phyloP scores from a whole-genome alignment of 2,329 filamentous ascomycete genomes.

The Botrytis porri region DNA sequence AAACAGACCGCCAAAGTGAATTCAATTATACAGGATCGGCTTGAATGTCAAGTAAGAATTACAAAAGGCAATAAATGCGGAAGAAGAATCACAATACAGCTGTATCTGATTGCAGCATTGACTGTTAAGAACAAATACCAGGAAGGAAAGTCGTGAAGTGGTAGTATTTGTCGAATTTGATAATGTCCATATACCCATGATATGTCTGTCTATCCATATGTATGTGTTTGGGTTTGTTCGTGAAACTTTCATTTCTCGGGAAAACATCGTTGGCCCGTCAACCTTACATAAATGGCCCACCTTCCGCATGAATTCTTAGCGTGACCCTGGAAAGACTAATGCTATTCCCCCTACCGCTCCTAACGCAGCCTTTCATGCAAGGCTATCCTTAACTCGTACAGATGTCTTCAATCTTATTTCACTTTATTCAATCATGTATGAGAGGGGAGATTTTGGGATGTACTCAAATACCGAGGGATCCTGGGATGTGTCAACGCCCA shows the following conservation, averaged over 20 bases:
- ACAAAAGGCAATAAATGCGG: neutral
- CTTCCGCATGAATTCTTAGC: neutral
- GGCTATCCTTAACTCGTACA: neutral
- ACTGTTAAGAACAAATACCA: neutral
- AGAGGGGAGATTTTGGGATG: neutral
- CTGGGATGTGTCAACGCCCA: neutral
- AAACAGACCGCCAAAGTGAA: conserved; percentile 15
- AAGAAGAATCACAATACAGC: neutral
- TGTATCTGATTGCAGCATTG: neutral
- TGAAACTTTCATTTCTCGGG: neutral
- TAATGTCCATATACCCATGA: neutral
- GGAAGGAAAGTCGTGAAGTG: conserved; percentile 1
- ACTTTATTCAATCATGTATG: neutral
- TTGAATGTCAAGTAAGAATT: neutral
- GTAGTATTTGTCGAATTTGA: neutral
- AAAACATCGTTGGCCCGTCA: conserved; percentile 16
- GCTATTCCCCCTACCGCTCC: neutral
- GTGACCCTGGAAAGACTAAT: neutral
- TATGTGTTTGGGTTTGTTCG: conserved; percentile 4
- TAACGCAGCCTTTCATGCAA: neutral
- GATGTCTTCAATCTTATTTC: neutral
- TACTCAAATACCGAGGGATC: neutral
- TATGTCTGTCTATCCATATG: neutral
- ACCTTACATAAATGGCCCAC: neutral
- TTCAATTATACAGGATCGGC: neutral